These are phyloP conservation scores for Lepidium aucheri DNA, from an alignment of 345 rosid species.

Conservation along the genomic window DNA sequence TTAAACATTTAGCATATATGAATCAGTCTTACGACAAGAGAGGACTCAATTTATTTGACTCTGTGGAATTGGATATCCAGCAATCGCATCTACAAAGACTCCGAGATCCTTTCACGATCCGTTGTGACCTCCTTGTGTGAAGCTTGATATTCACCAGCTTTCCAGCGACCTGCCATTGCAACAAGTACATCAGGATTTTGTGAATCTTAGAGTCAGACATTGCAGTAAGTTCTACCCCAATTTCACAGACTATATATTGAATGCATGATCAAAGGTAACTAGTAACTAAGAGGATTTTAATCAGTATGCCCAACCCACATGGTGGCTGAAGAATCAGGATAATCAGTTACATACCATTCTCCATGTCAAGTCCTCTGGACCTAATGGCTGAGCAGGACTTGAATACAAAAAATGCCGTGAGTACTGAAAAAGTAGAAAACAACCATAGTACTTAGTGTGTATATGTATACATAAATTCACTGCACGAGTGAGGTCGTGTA, in stretches of 20 bases:
- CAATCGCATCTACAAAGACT: slow-evolving; percentile 78
- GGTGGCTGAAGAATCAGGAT: not conserved
- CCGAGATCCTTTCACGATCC: slow-evolving; percentile 72
- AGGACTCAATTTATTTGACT: slow-evolving; percentile 5
- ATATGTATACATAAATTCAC: not conserved
- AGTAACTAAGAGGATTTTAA: not conserved
- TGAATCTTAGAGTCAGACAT: not conserved
- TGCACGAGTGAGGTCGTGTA: not conserved
- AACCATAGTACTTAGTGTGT: not conserved
- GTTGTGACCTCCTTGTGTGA: slow-evolving; percentile 64
- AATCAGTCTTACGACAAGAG: slow-evolving; percentile 6
- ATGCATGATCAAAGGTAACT: not conserved
- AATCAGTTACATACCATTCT: slow-evolving; percentile 59
- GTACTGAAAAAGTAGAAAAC: slow-evolving; percentile 41
- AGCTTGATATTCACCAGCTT: slow-evolving; percentile 84
- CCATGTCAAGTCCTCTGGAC: slow-evolving; percentile 97
- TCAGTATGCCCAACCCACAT: not conserved
- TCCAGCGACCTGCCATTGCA: slow-evolving; percentile 59
- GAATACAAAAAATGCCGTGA: slow-evolving; percentile 81
- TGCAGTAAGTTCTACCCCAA: not conserved
- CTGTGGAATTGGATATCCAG: slow-evolving; percentile 45
- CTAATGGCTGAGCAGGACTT: slow-evolving; percentile 85
- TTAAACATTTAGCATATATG: not conserved
- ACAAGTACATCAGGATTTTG: not conserved
- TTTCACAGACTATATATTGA: not conserved